phyloP scores from a whole-genome alignment of 495 filamentous ascomycete species.

The Trichoderma parareesei region DNA sequence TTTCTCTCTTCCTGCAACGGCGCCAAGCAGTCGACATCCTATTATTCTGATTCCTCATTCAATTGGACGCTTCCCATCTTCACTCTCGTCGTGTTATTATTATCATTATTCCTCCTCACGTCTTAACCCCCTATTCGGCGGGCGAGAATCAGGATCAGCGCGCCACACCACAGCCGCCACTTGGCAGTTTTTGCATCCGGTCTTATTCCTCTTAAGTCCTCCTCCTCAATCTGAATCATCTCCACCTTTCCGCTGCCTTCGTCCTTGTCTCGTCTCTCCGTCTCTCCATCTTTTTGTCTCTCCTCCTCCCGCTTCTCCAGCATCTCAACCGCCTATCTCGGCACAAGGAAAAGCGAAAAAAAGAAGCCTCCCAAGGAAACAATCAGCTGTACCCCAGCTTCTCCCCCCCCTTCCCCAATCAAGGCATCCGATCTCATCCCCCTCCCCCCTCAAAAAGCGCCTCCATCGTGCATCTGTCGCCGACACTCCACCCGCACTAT shows the following conservation, averaged over 20 bases:
- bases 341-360: neutral
- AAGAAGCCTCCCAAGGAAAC: neutral
- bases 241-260: neutral
- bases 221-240: neutral
- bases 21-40: too few species aligned
- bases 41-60: too few species aligned
- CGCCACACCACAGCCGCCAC: neutral
- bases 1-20: neutral
- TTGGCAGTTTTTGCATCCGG: neutral
- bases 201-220: neutral
- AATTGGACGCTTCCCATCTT: neutral
- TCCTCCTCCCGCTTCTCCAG: neutral
- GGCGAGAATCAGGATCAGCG: neutral
- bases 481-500: slow-evolving; percentile 1
- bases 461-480: neutral
- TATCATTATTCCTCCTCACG: neutral
- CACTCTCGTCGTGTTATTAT: neutral
- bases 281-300: neutral
- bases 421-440: neutral
- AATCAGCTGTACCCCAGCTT: neutral
- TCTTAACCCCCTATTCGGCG: neutral
- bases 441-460: neutral
- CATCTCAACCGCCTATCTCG: neutral
- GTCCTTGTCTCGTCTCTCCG: neutral
- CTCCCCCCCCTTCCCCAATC: too few species aligned